Conservation (phyloP, 1,139 yeast genomes). For the Diutina ranongensis region DNA sequence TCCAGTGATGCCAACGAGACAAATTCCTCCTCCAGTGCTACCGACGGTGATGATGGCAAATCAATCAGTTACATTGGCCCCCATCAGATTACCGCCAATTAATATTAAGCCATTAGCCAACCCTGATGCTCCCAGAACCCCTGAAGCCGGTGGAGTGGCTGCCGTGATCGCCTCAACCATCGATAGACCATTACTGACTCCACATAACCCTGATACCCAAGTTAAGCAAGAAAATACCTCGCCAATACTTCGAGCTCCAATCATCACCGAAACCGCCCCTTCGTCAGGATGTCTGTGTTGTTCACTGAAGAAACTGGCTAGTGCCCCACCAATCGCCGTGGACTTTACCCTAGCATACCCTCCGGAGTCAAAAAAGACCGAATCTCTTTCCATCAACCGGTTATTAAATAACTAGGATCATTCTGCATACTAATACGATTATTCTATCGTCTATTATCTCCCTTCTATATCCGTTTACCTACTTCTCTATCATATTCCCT, state of each 20-base stretch:
- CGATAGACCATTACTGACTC: background rate
- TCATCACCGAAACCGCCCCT: background rate
- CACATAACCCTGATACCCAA: background rate
- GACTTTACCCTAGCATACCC: constrained; percentile 10
- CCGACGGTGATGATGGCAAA: background rate
- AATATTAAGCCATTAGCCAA: background rate
- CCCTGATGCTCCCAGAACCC: too few species aligned
- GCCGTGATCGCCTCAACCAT: constrained; percentile 2
- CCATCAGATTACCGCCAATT: constrained; percentile 5
- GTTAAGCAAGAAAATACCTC: background rate
- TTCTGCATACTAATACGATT: background rate
- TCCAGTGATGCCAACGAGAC: background rate
- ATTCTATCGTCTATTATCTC: too few species aligned
- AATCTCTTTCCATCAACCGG: background rate
- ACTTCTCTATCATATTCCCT: background rate
- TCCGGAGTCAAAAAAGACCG: background rate
- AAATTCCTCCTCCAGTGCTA: background rate
- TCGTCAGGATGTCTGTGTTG: background rate
- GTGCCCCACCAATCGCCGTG: constrained; percentile 10
- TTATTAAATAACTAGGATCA: background rate
- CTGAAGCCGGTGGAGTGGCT: constrained; percentile 6
- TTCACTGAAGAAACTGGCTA: background rate
- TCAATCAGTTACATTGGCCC: background rate
- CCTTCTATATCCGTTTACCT: background rate
- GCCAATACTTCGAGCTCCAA: background rate